Base-by-base conservation (phyloP, 1,139 yeast species). In the Yamadazyma friedrichii region DNA sequence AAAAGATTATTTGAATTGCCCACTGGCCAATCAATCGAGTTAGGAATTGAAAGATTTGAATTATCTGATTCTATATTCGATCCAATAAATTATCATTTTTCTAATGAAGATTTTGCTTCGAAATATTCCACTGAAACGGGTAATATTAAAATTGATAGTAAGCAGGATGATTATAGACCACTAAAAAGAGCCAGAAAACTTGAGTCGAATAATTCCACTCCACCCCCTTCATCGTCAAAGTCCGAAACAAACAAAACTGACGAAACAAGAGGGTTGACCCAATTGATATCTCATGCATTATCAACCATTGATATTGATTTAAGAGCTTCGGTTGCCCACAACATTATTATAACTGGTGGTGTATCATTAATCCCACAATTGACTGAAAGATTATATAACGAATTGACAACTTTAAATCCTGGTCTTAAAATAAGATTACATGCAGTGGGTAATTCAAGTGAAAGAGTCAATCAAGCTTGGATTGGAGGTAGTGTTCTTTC, bases 401-500 rank as follows among this genome's bases (percentile, higher is more conserved):
- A 93, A 54, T 67, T 93, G 45, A 76, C 84, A 17, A 73, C 74
- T 42, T 67, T 78, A 43, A 82, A 91, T 53, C 97, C 98, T 1
- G 96, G 97, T n/a, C 73, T 91, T 51, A 93, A 93, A 62, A 83
- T 93, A 40, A 74, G 98, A 56, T 76, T 93, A 36, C 88, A 89
- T 54, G 88, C 97, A 1, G 82, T 88, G 4, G 98, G 98, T 30
- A 88, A 87, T 58, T 65, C 86, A 2, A 75, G 76, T 38, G 98
- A 93, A 62, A 77, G 98, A 55, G 80, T 82, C 50, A 87, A 80
- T 58, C 89, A 94, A 48, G 76, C 94, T 6, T 93, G 98, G 98
- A 79, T 93, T 42, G 99, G 99, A 33, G 98, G 97, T 6, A 84
- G 95, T 50, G 94, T 93, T 31, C 70, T 93, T 44, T 84, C 96